Evolutionary conservation across 495 filamentous ascomycete species (phyloP), one percentile per base, ranked within the genome.

Genomic region (Penicillium lividum): DNA sequence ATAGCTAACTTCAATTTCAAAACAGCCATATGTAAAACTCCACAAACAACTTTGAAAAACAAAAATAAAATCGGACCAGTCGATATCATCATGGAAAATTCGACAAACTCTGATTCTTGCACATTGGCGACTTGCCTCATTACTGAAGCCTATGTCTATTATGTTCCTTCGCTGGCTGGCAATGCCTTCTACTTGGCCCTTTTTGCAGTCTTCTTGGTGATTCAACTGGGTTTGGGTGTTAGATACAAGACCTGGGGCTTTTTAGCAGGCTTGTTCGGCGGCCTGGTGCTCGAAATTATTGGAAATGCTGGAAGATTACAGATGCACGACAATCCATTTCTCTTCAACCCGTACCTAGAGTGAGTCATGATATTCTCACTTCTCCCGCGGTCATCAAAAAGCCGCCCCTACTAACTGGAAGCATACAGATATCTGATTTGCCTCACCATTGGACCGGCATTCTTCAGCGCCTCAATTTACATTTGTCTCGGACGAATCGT

Each of bases 401-500:
- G 48, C 44, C 15, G 43, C 27, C 22, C 42, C 53, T 36, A 28
- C 56, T 56, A 58, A 34, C 33, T 57, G 29, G 27, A 55, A 16
- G 46, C 15, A 9, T 51, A 36, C 45, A 78, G 73, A 40, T 78
- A 81, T 56, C 68, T 84, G 29, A 75, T 86, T 61, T 67, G 61
- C 45, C 70, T 84, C 8, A 84, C 81, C 7, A 79, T 85, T 57
- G 81, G 72, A 4, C 82, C 82, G 8, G 81, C 82, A 54, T 82
- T 86, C 63, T 68, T 86, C 57, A 74, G 76, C 33, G 84, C 81
- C 11, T 74, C 72, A 16, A 77, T 86, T 59, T 86, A 86, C 63
- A 69, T 86, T 29, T 82, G 76, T 68, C 75, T 86, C 3, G 74
- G 76, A 7, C 75, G 81, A 22, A 80, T 85, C 54, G 72, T 86